phyloP scores from a whole-genome alignment of 345 rosid species.

The Aurinia saxatilis region DNA sequence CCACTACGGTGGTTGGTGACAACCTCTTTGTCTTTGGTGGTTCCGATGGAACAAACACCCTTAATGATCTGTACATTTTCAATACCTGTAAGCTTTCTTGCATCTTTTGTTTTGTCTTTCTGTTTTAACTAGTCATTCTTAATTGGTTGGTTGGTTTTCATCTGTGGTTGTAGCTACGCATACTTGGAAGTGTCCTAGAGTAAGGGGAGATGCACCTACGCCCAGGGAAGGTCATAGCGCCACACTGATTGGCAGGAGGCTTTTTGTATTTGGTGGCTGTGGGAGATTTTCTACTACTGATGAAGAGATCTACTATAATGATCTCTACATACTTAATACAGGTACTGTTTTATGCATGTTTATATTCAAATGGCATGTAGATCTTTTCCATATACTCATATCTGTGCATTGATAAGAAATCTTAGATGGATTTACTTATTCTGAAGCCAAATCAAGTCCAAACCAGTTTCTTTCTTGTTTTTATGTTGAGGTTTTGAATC shows the following conservation, averaged over 20 bases:
- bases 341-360: slow-evolving; percentile 34
- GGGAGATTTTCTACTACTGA: slow-evolving; percentile 59
- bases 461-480: background rate
- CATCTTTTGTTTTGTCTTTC: background rate
- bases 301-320: slow-evolving; percentile 83
- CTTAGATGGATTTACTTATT: background rate
- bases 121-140: slow-evolving; percentile 1
- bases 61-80: slow-evolving; percentile 72
- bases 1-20: slow-evolving; percentile 69
- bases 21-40: slow-evolving; percentile 87
- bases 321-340: slow-evolving; percentile 80
- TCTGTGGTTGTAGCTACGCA: slow-evolving; percentile 53
- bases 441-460: background rate
- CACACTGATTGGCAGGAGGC: slow-evolving; percentile 80
- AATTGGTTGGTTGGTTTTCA: slow-evolving; percentile 5
- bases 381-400: background rate
- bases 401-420: background rate
- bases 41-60: slow-evolving; percentile 80
- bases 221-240: slow-evolving; percentile 97
- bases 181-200: slow-evolving; percentile 80
- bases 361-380: background rate
- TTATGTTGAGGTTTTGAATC: background rate
- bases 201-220: slow-evolving; percentile 89
- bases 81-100: slow-evolving; percentile 60
- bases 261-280: slow-evolving; percentile 91